Evolutionary conservation across 2,329 filamentous ascomycete genomes (phyloP).

Genomic region (Ampelomyces quisqualis): DNA sequence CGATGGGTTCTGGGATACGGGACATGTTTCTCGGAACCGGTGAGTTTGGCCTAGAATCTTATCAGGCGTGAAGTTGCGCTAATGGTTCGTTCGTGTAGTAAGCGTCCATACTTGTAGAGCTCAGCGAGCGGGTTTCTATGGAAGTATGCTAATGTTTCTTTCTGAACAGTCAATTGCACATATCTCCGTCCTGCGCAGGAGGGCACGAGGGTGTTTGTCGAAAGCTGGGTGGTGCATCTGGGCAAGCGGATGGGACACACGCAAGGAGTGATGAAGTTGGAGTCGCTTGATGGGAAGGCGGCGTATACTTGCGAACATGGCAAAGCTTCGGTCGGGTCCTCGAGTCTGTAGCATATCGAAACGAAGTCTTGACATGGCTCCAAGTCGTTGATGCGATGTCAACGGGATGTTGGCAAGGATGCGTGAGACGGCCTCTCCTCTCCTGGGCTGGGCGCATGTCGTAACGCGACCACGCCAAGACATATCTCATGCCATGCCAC

Average conservation of each 20-base stretch:
- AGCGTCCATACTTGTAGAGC: slow-evolving; percentile 4
- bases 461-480: not conserved
- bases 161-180: slow-evolving; percentile 46
- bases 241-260: slow-evolving; percentile 46
- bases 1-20: slow-evolving; percentile 48
- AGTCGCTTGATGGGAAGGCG: slow-evolving; percentile 39
- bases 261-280: slow-evolving; percentile 45
- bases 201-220: slow-evolving; percentile 45
- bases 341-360: slow-evolving; percentile 6
- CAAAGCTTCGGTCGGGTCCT: slow-evolving; percentile 32
- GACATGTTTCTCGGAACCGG: slow-evolving; percentile 41
- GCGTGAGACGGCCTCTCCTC: too few species aligned
- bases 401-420: not conserved
- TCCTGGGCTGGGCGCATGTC: not conserved
- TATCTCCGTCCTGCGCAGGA: slow-evolving; percentile 48
- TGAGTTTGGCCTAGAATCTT: slow-evolving; percentile 3
- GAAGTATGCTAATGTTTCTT: not conserved
- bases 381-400: not conserved
- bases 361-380: not conserved
- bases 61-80: not conserved
- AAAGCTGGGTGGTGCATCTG: slow-evolving; percentile 49
- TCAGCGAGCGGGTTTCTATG: not conserved
- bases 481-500: slow-evolving; percentile 6
- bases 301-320: slow-evolving; percentile 45
- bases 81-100: slow-evolving; percentile 12